Evolutionary conservation across 2,329 filamentous ascomycete species (phyloP).

Genomic region (Tolypocladium paradoxum): DNA sequence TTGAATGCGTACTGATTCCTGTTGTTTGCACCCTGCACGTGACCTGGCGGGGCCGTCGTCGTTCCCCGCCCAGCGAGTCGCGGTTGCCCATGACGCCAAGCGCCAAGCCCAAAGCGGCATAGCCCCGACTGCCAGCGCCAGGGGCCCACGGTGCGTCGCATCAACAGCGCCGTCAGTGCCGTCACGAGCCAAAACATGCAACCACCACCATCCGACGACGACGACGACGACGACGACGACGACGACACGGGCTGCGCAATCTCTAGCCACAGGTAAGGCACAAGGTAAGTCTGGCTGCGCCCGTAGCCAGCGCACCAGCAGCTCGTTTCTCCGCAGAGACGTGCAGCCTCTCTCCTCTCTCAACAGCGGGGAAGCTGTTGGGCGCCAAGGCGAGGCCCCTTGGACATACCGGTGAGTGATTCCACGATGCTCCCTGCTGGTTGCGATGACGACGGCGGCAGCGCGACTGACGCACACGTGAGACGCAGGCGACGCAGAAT

Average conservation of each 20-base stretch:
- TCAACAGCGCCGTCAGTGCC: conserved; percentile 7
- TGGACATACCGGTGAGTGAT: not conserved
- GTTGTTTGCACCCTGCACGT: not conserved
- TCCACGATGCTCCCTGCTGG: not conserved
- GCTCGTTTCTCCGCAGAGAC: not conserved
- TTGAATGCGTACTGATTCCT: too few relatives aligned
- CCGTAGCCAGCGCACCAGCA: not conserved
- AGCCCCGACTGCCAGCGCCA: conserved; percentile 9
- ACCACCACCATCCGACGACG: conserved; percentile 2
- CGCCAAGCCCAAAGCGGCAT: conserved; percentile 10
- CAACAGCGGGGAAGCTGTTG: not conserved
- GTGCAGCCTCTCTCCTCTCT: not conserved
- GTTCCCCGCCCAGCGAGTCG: too few relatives aligned
- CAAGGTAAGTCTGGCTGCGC: not conserved
- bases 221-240: not conserved
- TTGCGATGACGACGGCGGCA: not conserved
- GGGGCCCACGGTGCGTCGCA: conserved; percentile 2
- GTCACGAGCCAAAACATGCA: conserved; percentile 18
- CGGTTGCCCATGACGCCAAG: conserved; percentile 5
- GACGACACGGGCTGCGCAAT: not conserved
- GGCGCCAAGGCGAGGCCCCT: not conserved
- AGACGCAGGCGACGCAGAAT: too few relatives aligned
- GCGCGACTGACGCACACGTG: not conserved
- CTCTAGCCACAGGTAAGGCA: conserved; percentile 8
- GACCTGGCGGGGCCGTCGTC: too few relatives aligned